A percentile compares a stretch with the other conserved stretches of the same genome.
These are phyloP conservation scores for Litsea cubeba DNA, from an alignment of 164 flowering plant species.

Conservation along the genomic window DNA sequence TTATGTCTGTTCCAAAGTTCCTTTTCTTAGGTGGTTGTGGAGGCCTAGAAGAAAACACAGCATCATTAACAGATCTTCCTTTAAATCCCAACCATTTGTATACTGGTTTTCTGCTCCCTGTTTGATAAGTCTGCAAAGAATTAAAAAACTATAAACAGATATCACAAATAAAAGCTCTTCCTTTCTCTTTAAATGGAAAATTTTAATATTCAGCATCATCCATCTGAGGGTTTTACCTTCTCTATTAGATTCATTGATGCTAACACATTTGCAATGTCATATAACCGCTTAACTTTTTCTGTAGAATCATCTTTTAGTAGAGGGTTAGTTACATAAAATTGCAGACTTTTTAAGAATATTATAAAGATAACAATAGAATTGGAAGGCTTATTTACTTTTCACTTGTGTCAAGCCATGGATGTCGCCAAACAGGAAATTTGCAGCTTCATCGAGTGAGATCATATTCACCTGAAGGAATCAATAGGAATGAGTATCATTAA, in stretches of 20 bases:
- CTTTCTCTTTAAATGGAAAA: background rate
- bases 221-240: conserved; percentile 48
- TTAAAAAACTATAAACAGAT: background rate
- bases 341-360: background rate
- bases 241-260: conserved; percentile 91
- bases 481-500: background rate
- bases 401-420: conserved; percentile 42
- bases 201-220: background rate
- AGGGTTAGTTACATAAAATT: conserved; percentile 13
- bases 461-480: conserved; percentile 38
- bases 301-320: conserved; percentile 30
- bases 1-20: conserved; percentile 70
- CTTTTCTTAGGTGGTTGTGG: conserved; percentile 46
- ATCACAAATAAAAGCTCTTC: background rate
- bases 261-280: conserved; percentile 94
- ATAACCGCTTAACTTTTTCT: conserved; percentile 89
- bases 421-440: conserved; percentile 73
- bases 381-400: conserved; percentile 53
- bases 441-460: conserved; percentile 85
- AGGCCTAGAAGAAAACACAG: conserved; percentile 3
- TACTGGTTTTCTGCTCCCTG: conserved; percentile 74
- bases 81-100: conserved; percentile 79
- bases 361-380: background rate
- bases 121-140: conserved; percentile 60
- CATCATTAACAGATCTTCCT: conserved; percentile 21